Evolutionary conservation across 441 rosid species (phyloP).

Genomic region (Jatropha podagrica): DNA sequence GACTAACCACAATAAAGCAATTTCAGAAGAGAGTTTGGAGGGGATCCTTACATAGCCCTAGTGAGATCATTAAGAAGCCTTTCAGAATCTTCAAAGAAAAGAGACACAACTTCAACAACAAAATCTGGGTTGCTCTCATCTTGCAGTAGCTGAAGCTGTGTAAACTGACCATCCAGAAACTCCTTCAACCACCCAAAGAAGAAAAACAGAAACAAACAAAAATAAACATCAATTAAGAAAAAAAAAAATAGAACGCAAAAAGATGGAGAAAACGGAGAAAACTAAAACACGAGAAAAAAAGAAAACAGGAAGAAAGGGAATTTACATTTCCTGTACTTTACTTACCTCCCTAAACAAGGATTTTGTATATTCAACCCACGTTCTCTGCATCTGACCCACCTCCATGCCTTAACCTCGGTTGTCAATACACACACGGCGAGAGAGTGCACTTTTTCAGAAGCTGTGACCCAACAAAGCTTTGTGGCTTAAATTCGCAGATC

Average conservation of each 20-base stretch:
- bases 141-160: slow-evolving; percentile 87
- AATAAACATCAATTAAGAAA: neutral
- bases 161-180: slow-evolving; percentile 76
- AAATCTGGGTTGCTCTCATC: slow-evolving; percentile 97
- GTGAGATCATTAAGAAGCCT: slow-evolving; percentile 86
- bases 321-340: neutral
- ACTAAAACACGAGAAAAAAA: slow-evolving; percentile 2
- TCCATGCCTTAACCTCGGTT: slow-evolving; percentile 48
- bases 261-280: neutral
- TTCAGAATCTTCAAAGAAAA: slow-evolving; percentile 90
- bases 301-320: neutral
- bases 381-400: slow-evolving; percentile 81
- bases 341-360: slow-evolving; percentile 81
- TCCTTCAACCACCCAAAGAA: slow-evolving; percentile 47
- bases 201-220: neutral
- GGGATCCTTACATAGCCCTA: slow-evolving; percentile 53
- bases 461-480: slow-evolving; percentile 16
- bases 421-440: too few species aligned
- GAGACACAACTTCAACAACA: slow-evolving; percentile 83
- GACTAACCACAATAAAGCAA: neutral
- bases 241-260: neutral
- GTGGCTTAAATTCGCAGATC: slow-evolving; percentile 36
- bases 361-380: slow-evolving; percentile 61
- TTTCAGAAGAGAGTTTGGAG: slow-evolving; percentile 7
- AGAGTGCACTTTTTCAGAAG: neutral